phyloP scores from a whole-genome alignment of 345 rosid genomes.

The Eucalyptus cloeziana region DNA sequence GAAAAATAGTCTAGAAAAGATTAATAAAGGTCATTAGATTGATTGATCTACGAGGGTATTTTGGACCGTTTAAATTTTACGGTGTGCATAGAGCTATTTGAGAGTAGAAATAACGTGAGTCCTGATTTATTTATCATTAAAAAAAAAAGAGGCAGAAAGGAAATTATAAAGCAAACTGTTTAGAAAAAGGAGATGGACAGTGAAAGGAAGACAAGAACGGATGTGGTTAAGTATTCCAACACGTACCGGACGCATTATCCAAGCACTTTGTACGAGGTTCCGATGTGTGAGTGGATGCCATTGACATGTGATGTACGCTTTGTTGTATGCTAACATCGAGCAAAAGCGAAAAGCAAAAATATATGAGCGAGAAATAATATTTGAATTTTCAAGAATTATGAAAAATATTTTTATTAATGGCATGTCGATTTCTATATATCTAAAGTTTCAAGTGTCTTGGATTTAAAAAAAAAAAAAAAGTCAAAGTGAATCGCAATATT shows the following conservation, averaged over 20 bases:
- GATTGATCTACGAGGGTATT: neutral
- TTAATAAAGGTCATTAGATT: neutral
- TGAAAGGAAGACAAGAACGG: neutral
- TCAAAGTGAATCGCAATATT: neutral
- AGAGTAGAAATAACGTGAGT: neutral
- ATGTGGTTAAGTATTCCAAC: neutral
- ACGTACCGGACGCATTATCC: neutral
- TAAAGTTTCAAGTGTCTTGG: neutral
- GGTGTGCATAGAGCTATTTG: neutral
- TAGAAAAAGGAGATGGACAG: neutral
- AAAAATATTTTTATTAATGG: no score
- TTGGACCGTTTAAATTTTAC: neutral
- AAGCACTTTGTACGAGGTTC: neutral
- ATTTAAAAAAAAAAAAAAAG: neutral
- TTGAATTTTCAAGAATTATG: neutral
- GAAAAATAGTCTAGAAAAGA: fast-evolving
- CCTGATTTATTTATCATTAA: neutral
- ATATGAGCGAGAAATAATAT: neutral
- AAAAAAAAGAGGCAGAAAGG: neutral
- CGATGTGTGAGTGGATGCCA: neutral
- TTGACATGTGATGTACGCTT: neutral
- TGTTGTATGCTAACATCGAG: neutral
- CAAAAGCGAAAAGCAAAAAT: neutral
- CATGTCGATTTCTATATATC: neutral
- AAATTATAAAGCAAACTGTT: neutral